phyloP scores from a whole-genome alignment of 2,329 filamentous ascomycete genomes.

The Fusarium setosum region DNA sequence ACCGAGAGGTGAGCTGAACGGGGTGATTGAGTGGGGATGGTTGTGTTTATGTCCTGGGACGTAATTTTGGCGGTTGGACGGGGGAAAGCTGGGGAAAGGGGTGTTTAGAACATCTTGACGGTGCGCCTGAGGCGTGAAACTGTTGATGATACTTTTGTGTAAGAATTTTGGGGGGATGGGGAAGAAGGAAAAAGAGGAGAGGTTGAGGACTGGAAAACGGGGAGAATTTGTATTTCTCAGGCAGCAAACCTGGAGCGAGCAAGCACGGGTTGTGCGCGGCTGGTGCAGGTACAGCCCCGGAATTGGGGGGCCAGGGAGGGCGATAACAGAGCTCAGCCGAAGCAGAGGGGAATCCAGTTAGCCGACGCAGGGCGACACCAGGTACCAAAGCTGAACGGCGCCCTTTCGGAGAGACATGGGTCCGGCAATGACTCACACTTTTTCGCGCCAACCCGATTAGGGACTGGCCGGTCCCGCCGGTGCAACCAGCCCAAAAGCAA shows the following conservation, averaged over 20 bases:
- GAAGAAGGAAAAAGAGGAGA: conserved; percentile 50
- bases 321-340: conserved; percentile 20
- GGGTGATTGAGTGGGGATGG: conserved; percentile 60
- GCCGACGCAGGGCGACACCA: conserved; percentile 6
- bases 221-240: conserved; percentile 60
- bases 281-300: conserved; percentile 19
- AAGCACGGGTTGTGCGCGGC: conserved; percentile 35
- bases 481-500: conserved; percentile 24
- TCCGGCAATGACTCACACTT: conserved; percentile 50
- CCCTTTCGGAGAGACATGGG: conserved; percentile 44
- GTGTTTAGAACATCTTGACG: conserved; percentile 70
- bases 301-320: conserved; percentile 35
- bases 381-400: conserved; percentile 31
- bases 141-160: conserved; percentile 47
- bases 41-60: conserved; percentile 55
- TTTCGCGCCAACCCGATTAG: conserved; percentile 42
- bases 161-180: conserved; percentile 47
- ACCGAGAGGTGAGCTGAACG: conserved; percentile 66
- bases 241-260: conserved; percentile 50
- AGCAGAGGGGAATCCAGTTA: conserved; percentile 8
- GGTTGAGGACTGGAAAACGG: conserved; percentile 40
- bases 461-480: conserved; percentile 42
- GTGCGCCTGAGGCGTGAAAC: conserved; percentile 51
- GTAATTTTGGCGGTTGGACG: conserved; percentile 64
- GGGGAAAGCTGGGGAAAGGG: conserved; percentile 50